Evolutionary conservation across 1,139 yeast species (phyloP).

Genomic region (Yamadazyma atmosphaerica): DNA sequence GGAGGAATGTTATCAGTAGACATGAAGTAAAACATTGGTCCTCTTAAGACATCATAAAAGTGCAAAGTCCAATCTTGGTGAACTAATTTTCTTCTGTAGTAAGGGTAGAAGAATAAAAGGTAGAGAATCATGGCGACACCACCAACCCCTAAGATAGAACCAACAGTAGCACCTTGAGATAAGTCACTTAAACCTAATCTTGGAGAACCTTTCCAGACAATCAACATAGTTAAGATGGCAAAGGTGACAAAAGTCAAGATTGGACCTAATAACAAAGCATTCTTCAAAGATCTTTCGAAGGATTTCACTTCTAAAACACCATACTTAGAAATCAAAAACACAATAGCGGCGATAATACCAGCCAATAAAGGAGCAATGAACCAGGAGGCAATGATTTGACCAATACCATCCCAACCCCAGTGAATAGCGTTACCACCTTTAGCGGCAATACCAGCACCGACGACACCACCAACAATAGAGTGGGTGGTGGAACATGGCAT

Average conservation of each 20-base stretch:
- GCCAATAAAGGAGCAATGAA: conserved; percentile 77
- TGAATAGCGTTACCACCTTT: conserved; percentile 54
- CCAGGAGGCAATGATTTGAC: conserved; percentile 80
- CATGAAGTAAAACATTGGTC: conserved; percentile 59
- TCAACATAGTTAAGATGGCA: conserved; percentile 60
- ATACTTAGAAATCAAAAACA: conserved; percentile 61
- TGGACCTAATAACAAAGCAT: conserved; percentile 62
- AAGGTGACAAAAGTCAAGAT: conserved; percentile 60
- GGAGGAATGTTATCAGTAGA: conserved; percentile 64
- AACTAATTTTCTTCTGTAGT: conserved; percentile 58
- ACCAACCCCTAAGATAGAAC: conserved; percentile 63
- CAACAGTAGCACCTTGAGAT: conserved; percentile 50
- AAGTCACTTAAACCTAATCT: conserved; percentile 54
- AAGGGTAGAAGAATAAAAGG: conserved; percentile 60
- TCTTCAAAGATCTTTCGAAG: conserved; percentile 40
- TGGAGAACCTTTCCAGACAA: conserved; percentile 76
- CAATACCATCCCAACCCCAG: conserved; percentile 79
- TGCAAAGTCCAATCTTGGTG: conserved; percentile 67
- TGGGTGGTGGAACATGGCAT: conserved; percentile 82
- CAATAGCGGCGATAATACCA: conserved; percentile 59
- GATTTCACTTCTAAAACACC: conserved; percentile 60
- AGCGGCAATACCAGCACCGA: conserved; percentile 77
- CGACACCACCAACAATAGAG: conserved; percentile 74
- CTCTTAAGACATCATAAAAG: conserved; percentile 56
- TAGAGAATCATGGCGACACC: conserved; percentile 55